phyloP scores from a whole-genome alignment of 2,329 filamentous ascomycete genomes.

The Neurospora crassa region DNA sequence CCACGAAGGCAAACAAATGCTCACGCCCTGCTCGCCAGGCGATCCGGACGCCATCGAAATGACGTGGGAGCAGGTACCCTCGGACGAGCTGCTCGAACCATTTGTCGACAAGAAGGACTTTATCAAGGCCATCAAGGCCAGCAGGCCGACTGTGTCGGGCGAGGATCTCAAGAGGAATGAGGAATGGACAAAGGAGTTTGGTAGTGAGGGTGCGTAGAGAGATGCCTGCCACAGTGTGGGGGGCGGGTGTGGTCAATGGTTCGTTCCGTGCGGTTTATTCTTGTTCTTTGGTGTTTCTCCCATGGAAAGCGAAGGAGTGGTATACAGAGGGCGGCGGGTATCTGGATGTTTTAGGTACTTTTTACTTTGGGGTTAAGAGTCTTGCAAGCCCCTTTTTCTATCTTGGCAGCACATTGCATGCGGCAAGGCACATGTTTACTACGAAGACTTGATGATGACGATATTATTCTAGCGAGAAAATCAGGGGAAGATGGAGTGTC shows the following conservation, averaged over 20 bases:
- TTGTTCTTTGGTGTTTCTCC: not conserved
- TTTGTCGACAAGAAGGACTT: constrained; percentile 86
- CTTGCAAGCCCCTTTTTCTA: not conserved
- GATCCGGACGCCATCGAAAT: constrained; percentile 81
- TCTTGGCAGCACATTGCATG: not conserved
- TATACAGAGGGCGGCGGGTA: not conserved
- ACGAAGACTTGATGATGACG: not conserved
- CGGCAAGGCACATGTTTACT: not conserved
- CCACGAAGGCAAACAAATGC: constrained; percentile 54
- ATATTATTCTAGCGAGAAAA: not conserved
- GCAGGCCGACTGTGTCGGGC: constrained; percentile 79
- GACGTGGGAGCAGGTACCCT: constrained; percentile 81
- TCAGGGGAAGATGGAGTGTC: no score
- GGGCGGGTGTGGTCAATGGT: not conserved
- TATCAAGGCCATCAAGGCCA: constrained; percentile 78
- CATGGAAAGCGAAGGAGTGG: not conserved
- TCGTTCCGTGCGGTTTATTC: not conserved
- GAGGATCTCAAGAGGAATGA: constrained; percentile 77
- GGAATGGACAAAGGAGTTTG: constrained; percentile 95
- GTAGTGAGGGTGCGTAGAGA: constrained; percentile 64
- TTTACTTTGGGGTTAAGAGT: not conserved
- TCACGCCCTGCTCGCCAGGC: constrained; percentile 90
- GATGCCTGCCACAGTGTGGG: not conserved
- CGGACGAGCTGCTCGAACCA: constrained; percentile 78
- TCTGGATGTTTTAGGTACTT: not conserved